These are phyloP conservation scores for Aegilops umbellulata DNA, from an alignment of 176 grass and related monocot species.

Conservation along the genomic window DNA sequence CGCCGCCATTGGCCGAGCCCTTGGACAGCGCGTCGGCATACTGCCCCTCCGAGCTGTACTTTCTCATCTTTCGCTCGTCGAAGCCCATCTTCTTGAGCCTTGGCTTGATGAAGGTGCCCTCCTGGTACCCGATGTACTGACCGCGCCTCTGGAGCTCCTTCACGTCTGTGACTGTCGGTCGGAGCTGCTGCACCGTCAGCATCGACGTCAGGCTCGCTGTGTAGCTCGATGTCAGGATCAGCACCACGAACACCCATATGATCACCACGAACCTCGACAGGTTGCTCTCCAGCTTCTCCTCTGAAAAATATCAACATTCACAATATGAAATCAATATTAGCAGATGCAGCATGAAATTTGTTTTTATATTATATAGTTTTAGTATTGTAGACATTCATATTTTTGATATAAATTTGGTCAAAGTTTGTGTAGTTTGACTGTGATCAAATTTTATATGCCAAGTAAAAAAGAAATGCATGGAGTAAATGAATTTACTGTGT, in stretches of 20 bases:
- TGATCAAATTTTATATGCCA: too few relatives aligned
- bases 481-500: constrained; percentile 26
- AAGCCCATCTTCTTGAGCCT: constrained; percentile 35
- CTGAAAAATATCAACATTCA: too few relatives aligned
- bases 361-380: too few relatives aligned
- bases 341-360: too few relatives aligned
- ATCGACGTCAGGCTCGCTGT: neutral
- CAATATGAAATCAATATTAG: too few relatives aligned
- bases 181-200: constrained; percentile 63
- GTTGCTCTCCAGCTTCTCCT: constrained; percentile 90
- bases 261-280: constrained; percentile 66
- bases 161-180: constrained; percentile 61
- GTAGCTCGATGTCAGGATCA: constrained; percentile 66
- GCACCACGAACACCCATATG: constrained; percentile 86
- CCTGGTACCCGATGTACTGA: constrained; percentile 51
- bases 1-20: constrained; percentile 52
- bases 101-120: constrained; percentile 45
- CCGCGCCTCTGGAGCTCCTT: constrained; percentile 46
- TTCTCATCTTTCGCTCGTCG: constrained; percentile 21
- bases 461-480: too few relatives aligned
- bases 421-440: too few relatives aligned
- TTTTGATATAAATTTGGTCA: too few relatives aligned
- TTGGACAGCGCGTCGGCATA: constrained; percentile 56
- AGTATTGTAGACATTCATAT: too few relatives aligned
- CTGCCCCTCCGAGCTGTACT: constrained; percentile 29